These are phyloP conservation scores for Hura crepitans DNA, from an alignment of 441 rosid genomes.

Conservation along the genomic window DNA sequence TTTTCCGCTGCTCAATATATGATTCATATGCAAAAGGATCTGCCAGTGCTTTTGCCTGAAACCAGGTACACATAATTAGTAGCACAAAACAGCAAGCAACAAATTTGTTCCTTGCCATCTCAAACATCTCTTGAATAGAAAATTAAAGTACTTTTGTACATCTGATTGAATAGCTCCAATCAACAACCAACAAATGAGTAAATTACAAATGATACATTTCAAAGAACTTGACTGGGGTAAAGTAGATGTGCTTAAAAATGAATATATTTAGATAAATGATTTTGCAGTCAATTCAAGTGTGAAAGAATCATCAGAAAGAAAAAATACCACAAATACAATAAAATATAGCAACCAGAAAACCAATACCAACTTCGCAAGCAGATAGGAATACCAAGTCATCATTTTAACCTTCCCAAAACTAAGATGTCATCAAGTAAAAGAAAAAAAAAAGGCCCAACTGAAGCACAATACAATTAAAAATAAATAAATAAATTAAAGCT, in stretches of 20 bases:
- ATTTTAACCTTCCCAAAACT: neutral
- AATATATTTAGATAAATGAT: neutral
- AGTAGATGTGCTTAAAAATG: neutral
- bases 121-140: neutral
- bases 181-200: neutral
- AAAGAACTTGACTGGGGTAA: neutral
- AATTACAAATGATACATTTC: neutral
- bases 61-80: neutral
- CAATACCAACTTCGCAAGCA: neutral
- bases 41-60: conserved; percentile 62
- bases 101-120: neutral
- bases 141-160: neutral
- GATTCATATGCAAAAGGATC: conserved; percentile 64
- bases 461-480: neutral
- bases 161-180: neutral
- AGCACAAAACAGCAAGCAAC: neutral
- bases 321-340: neutral
- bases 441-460: neutral
- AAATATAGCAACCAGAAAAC: neutral
- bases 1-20: conserved; percentile 59
- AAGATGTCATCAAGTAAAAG: no score
- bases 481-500: neutral
- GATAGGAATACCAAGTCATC: neutral
- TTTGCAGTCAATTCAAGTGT: neutral
- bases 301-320: neutral